phyloP scores from a whole-genome alignment of 441 rosid species.

The Populus hybrid region DNA sequence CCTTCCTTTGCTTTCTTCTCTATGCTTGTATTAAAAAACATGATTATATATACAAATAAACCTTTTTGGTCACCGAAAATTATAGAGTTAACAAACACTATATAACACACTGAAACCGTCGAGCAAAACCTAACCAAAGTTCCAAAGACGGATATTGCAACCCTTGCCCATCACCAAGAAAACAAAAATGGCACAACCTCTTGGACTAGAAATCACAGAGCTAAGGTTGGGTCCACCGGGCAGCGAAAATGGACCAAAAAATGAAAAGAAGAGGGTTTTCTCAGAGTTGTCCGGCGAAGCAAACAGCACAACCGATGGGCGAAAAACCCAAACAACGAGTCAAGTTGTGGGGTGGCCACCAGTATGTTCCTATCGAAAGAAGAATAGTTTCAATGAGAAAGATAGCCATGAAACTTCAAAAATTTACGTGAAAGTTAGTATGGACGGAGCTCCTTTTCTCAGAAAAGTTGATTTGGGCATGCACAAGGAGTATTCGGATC shows the following conservation, averaged over 20 bases:
- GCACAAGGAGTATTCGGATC: constrained; percentile 47
- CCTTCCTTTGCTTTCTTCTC: constrained; percentile 13
- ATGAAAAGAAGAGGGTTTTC: constrained; percentile 75
- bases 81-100: constrained; percentile 16
- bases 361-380: constrained; percentile 70
- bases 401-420: constrained; percentile 34
- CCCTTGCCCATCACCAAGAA: constrained; percentile 2
- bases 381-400: constrained; percentile 49
- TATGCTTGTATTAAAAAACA: neutral
- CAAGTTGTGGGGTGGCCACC: constrained; percentile 98
- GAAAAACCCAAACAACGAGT: constrained; percentile 42
- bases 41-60: neutral
- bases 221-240: constrained; percentile 84
- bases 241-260: constrained; percentile 10
- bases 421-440: constrained; percentile 81
- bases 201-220: constrained; percentile 82
- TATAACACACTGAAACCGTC: constrained; percentile 2
- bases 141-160: neutral
- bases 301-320: constrained; percentile 20
- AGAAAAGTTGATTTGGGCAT: constrained; percentile 75
- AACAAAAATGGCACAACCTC: constrained; percentile 45
- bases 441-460: constrained; percentile 92
- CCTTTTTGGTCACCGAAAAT: neutral
- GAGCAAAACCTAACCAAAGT: neutral
- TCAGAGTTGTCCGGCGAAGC: constrained; percentile 47